Evolutionary conservation across 75 land plant species (phyloP).

Genomic region (Pinus tabuliformis): DNA sequence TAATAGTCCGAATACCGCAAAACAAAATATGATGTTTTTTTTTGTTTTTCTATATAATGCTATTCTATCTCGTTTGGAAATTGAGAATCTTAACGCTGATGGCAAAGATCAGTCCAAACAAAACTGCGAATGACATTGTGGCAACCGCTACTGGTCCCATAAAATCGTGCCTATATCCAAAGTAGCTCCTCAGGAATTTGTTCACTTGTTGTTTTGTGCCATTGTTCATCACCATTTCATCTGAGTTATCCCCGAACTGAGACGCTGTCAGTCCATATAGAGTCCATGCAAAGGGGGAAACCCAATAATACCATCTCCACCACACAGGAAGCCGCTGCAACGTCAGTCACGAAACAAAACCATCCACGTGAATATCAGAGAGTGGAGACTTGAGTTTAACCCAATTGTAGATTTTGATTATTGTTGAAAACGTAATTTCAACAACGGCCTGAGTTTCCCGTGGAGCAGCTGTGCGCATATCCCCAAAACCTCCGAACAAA

Average conservation of each 20-base stretch:
- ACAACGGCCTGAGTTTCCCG: no score
- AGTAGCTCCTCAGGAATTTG: slow-evolving; percentile 25
- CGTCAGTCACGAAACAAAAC: slow-evolving; percentile 10
- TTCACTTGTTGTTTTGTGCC: slow-evolving; percentile 14
- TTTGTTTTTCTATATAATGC: no score
- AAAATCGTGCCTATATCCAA: slow-evolving; percentile 58
- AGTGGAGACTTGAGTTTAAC: not conserved
- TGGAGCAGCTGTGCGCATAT: no score
- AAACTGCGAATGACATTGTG: slow-evolving; percentile 27
- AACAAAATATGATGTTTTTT: no score
- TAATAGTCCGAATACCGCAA: no score
- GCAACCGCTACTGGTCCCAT: slow-evolving; percentile 35
- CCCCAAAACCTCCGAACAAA: no score
- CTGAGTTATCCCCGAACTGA: slow-evolving; percentile 52
- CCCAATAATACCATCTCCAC: slow-evolving; percentile 91
- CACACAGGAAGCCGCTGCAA: slow-evolving; percentile 71
- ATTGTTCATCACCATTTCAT: not conserved
- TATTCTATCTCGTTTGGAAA: slow-evolving; percentile 59
- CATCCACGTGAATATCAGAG: not conserved
- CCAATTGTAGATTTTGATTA: no score
- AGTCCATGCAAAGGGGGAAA: slow-evolving; percentile 65
- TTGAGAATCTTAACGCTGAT: slow-evolving; percentile 51
- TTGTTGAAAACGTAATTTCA: no score
- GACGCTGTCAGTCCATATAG: slow-evolving; percentile 61
- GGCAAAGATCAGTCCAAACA: slow-evolving; percentile 46